phyloP scores from a whole-genome alignment of 225 moss, liverwort and hornwort genomes.

The Straminergon stramineum region DNA sequence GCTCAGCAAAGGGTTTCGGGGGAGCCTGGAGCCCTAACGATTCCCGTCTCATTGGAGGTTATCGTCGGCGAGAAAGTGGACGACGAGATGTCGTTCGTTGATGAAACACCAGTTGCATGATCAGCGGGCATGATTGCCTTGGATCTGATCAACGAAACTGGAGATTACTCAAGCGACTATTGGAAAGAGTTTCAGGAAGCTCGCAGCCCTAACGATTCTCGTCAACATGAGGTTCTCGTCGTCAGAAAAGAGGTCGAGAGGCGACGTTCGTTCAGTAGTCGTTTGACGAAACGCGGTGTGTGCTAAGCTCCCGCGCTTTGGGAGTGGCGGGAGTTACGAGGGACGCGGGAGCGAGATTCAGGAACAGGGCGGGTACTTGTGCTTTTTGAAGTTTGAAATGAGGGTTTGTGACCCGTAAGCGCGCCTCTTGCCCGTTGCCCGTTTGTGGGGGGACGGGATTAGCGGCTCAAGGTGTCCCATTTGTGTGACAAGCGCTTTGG shows the following conservation, averaged over 20 bases:
- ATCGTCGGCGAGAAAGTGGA: neutral
- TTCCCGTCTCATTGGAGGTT: neutral
- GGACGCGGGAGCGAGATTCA: neutral
- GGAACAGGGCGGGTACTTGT: neutral
- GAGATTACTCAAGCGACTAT: no score
- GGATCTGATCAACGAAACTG: neutral
- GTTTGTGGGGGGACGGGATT: neutral
- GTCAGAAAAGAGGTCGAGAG: neutral
- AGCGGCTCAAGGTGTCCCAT: neutral
- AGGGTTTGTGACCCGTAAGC: neutral
- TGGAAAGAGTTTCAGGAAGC: neutral
- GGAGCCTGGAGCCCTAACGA: conserved; percentile 20
- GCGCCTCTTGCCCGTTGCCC: neutral
- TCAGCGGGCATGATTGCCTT: neutral
- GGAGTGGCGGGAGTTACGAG: conserved; percentile 23
- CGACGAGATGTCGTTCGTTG: neutral
- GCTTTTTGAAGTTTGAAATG: conserved; percentile 9
- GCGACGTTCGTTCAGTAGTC: neutral
- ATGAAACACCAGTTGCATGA: neutral
- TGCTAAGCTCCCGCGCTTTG: neutral
- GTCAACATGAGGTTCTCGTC: neutral
- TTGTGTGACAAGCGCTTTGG: neutral
- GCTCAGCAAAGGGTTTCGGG: neutral
- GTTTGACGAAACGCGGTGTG: neutral
- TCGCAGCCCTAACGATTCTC: conserved; percentile 9